Base-by-base conservation (phyloP, 2,329 filamentous ascomycete genomes). In the Ceratocystis eucalypticola region DNA sequence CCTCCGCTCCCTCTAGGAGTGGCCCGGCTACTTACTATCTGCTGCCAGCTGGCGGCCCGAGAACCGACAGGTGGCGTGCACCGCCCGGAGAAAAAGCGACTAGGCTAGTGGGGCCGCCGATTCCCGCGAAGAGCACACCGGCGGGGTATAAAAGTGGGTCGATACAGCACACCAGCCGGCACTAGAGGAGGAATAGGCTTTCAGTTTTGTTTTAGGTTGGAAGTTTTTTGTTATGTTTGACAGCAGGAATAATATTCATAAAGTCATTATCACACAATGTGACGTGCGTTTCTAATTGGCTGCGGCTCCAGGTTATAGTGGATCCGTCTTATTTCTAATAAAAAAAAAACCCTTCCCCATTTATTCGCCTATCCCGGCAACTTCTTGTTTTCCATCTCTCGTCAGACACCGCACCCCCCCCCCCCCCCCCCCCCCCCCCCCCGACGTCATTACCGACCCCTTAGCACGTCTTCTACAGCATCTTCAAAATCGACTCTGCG, bases 401-500 rank as follows among this genome's bases (percentile, higher is more conserved):
- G 37, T 41, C 37, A 12, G 37, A 41, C 10, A 15, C 37, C 33
- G 33, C 33, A 10, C 33, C 3, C 33, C 37, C 10, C 10, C 37
- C 10, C 10, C 22, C 10, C 33, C 33, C 2, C 8, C 7, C 6
- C 6, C 10, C 8, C 37, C 10, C 10, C 6, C 10, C 10, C 37
- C 10, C 10, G 10, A 3, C 37, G 37, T 33, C n/a, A 20, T 12
- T 55, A 28, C 30, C 46, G 28, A 12, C 57, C 64, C 7, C 55
- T 55, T 28, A 66, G 15, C 8, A 64, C 64, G 45, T 68, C 67
- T 30, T 61, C 53, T 17, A 66, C 64, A 15, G 65, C 55, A 33
- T 68, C 67, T 12, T 68, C 59, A 33, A 64, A 66, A 30, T 66
- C 37, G 10, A 48, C 46, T 30, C 67, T 41, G 28, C 53, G 41